Conservation (phyloP, 768 basidiomycete genomes). For the Lactifluus rugatus region DNA sequence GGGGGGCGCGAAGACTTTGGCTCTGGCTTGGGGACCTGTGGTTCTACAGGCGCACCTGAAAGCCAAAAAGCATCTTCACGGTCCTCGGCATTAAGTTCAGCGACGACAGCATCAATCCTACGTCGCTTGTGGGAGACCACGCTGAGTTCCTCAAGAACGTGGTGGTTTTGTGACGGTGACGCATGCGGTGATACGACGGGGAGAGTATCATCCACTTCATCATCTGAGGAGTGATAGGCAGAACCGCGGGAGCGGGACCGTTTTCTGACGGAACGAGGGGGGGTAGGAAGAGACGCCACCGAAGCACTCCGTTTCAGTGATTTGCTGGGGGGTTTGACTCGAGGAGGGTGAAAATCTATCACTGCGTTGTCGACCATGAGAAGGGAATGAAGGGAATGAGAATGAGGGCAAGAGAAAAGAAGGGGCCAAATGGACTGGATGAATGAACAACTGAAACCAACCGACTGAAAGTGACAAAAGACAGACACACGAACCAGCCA, state of each 20-base stretch:
- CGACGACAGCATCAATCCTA: constrained; percentile 17
- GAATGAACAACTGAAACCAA: constrained; percentile 8
- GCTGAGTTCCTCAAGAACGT: neutral
- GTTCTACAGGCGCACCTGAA: neutral
- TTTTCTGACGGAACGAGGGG: constrained; percentile 18
- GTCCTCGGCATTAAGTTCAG: constrained; percentile 16
- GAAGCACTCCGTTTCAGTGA: constrained; percentile 20
- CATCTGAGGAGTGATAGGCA: constrained; percentile 16
- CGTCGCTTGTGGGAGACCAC: constrained; percentile 11
- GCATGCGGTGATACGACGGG: constrained; percentile 16
- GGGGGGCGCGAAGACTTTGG: constrained; percentile 9
- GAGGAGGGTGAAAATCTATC: constrained; percentile 1
- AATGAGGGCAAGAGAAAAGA: neutral
- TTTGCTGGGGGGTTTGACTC: constrained; percentile 3
- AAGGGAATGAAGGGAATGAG: neutral
- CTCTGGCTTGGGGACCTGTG: neutral
- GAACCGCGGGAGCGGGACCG: constrained; percentile 20
- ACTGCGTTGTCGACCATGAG: constrained; percentile 11
- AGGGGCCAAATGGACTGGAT: neutral
- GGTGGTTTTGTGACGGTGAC: constrained; percentile 9
- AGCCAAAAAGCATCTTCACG: constrained; percentile 20
- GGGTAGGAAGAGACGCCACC: constrained; percentile 19
- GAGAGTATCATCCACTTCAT: constrained; percentile 13
- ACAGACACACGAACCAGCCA: neutral
- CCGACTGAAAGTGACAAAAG: neutral